Base-by-base conservation (phyloP, 768 basidiomycete genomes). In the Mycena rebaudengoi region DNA sequence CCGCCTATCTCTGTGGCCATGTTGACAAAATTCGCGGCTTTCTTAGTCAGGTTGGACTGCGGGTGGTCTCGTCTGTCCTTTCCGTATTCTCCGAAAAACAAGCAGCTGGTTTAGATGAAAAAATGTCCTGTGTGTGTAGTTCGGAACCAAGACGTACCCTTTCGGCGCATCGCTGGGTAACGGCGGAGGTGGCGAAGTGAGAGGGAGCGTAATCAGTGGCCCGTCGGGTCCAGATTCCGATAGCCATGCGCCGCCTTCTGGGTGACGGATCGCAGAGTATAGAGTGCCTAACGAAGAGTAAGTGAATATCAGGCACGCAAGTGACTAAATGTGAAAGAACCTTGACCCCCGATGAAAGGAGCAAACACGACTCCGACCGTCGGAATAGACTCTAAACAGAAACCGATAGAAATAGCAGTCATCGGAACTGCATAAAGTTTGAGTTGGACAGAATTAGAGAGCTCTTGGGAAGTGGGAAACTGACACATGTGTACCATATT, bases 401-500 rank as follows among this genome's bases (percentile, higher is more conserved):
- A 71, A 1, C 71, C 71, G 26, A 72, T 71, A 12, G 68, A 71
- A 45, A 71, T 70, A 12, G 70, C 70, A 16, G 65, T 65, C 70
- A 71, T 71, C 10, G 71, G 71, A 50, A 73, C 71, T 72, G 50
- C 14, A 21, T n/a, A 26, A 13, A 44, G 43, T 30, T 53, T 35
- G 20, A 46, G 35, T 18, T n/a, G 32, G 25, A 29, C 6, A n/a
- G 11, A 20, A 26, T 46, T 21, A 14, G 52, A n/a, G 29, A 16
- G 8, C 5, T 57, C 0, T 0, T 18, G 4, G 25, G n/a, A 30
- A 20, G 8, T n/a, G n/a, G n/a, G n/a, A 4, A 25, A 64, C 65
- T 60, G 30, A 72, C 70, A 73, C 70, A 73, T 73, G 55, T 72
- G 70, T 18, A 71, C 62, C 68, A 70, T 69, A 46, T 71, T 73